Evolutionary conservation across 2,329 filamentous ascomycete genomes (phyloP), one percentile per base, ranked within the genome.

Genomic region (Capronia coronata): DNA sequence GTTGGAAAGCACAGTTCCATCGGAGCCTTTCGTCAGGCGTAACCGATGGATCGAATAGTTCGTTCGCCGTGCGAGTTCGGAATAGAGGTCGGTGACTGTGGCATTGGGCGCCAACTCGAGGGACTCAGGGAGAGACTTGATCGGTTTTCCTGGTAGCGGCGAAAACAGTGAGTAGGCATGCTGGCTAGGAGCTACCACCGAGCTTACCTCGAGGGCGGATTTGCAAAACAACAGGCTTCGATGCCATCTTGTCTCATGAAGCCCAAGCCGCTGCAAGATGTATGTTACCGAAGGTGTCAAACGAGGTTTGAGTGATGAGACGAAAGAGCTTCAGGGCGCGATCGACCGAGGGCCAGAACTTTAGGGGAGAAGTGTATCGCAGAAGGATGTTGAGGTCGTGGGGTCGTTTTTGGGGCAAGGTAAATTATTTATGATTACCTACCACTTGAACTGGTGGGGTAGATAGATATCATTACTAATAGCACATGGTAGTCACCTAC

Each of bases 11-110:
- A 76, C 64, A 34, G 70, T 74, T 42, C 79, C 78, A 70, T 83
- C 80, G 56, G 75, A 79, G 53, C 75, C 79, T 62, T 82, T 83
- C 38, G 81, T 84, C 56, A 85, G 72, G 50, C 80, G 74, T 51
- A 85, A 64, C 21, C 80, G 77, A 61, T 84, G 75, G 35, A 78
- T 66, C 3, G 77, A 77, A 61, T 75, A 74, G 10, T 72, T 71
- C 27, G 79, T 74, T 47, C 73, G 68, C 46, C 69, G 66, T 23
- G 80, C 76, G 43, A 85, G 70, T 46, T 72, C 68, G 45, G 70
- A 66, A 65, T 84, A 83, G 46, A 84, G 71, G 51, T 81, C 74
- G 43, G 73, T 68, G 18, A 72, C 70, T 27, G 74, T 71, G 47
- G 74, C 75, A 61, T 75, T 68, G 45, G 74, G 64, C 48, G 71